phyloP scores from a whole-genome alignment of 2,329 filamentous ascomycete genomes.

The Eutypa lata region DNA sequence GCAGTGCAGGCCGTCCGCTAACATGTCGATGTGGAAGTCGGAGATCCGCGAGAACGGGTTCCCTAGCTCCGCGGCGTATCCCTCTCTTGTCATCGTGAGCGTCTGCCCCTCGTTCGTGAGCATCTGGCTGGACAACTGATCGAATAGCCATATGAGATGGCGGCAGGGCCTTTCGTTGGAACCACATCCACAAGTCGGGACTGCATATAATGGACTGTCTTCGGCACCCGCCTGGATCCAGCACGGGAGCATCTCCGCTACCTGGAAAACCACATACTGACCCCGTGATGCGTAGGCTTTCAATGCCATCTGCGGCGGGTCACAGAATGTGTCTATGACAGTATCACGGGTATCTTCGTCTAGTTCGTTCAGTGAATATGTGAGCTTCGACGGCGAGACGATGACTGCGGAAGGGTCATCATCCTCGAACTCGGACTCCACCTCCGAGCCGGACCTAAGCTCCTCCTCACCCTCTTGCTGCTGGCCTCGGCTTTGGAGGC shows the following conservation, averaged over 20 bases:
- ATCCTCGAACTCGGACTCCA: conserved; percentile 28
- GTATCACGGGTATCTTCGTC: conserved; percentile 31
- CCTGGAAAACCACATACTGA: conserved; percentile 52
- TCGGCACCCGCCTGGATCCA: conserved; percentile 47
- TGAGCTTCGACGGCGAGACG: conserved; percentile 32
- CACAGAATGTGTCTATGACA: conserved; percentile 43
- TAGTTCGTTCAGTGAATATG: conserved; percentile 30
- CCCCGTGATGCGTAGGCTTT: conserved; percentile 47
- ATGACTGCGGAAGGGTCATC: conserved; percentile 18
- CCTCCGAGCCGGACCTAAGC: conserved; percentile 18
- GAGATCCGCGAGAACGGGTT: conserved; percentile 48
- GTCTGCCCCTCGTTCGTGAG: conserved; percentile 38
- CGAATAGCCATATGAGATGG: conserved; percentile 54
- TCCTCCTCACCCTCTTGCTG: too few species aligned
- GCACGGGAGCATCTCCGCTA: conserved; percentile 52
- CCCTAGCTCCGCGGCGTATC: conserved; percentile 44
- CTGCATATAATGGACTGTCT: conserved; percentile 35
- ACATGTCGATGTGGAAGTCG: conserved; percentile 48
- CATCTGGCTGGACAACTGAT: conserved; percentile 48
- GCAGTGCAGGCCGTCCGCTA: conserved; percentile 52
- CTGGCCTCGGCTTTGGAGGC: conserved; percentile 26
- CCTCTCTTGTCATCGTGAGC: conserved; percentile 40
- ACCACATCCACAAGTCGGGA: conserved; percentile 39
- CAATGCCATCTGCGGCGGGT: conserved; percentile 47
- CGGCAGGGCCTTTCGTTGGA: conserved; percentile 39